Conservation (phyloP, 805 yeast genomes). For the Starmerella sp. region DNA sequence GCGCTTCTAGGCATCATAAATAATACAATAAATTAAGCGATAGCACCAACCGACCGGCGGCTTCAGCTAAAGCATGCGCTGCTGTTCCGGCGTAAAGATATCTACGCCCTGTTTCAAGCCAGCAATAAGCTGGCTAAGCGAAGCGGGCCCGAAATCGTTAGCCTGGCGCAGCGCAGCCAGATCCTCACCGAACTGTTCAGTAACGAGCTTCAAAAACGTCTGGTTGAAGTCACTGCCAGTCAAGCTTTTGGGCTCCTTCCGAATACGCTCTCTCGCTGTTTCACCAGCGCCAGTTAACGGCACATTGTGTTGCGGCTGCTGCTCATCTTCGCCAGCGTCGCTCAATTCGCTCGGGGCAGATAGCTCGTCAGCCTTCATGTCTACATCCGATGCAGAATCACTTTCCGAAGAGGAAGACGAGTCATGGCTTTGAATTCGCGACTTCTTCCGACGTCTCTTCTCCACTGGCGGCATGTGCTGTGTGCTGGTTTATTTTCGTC, state of each 20-base stretch:
- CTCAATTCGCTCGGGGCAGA: conserved; percentile 14
- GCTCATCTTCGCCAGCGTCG: conserved; percentile 18
- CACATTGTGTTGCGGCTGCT: background rate
- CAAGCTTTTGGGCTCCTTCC: conserved; percentile 16
- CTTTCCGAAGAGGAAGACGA: conserved; percentile 19
- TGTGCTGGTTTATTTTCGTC: background rate
- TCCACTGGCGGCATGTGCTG: conserved; percentile 11
- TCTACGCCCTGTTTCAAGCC: conserved; percentile 32
- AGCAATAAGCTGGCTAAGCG: conserved; percentile 27
- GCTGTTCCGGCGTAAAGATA: conserved; percentile 29
- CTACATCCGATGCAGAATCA: background rate
- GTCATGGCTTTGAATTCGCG: conserved; percentile 18
- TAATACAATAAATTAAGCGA: background rate
- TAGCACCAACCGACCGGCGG: background rate
- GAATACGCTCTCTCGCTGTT: conserved; percentile 20
- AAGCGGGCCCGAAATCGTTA: conserved; percentile 32
- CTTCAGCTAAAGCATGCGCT: conserved; percentile 12
- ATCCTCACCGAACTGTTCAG: conserved; percentile 39
- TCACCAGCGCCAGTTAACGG: conserved; percentile 1
- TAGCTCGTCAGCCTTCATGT: background rate
- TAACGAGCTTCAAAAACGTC: conserved; percentile 36
- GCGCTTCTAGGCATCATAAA: background rate
- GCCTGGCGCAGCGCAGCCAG: conserved; percentile 34
- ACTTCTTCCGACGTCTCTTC: conserved; percentile 25
- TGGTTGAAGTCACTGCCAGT: conserved; percentile 21